Evolutionary conservation across 108 stramenopile species (phyloP).

Genomic region (Schizochytrium sp.): DNA sequence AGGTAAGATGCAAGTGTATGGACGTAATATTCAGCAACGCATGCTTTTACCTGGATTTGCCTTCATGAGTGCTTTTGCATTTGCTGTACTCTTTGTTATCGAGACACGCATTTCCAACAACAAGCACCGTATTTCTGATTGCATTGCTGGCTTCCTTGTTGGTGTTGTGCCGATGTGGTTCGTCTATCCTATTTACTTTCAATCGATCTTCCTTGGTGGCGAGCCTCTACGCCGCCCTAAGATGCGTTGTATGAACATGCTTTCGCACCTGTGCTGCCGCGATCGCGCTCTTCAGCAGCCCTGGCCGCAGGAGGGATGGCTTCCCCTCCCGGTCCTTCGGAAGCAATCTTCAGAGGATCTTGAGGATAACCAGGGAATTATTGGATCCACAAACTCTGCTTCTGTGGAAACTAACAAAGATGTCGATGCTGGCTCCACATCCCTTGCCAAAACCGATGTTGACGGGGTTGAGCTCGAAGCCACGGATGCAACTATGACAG

Average conservation of each 20-base stretch:
- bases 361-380: background rate
- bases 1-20: conserved; percentile 39
- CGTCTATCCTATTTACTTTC: conserved; percentile 13
- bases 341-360: background rate
- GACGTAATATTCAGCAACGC: conserved; percentile 34
- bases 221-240: conserved; percentile 24
- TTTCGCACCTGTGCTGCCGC: conserved; percentile 25
- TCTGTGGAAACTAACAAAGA: too few species aligned
- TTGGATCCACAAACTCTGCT: background rate
- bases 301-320: conserved; percentile 42
- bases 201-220: conserved; percentile 23
- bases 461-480: too few species aligned
- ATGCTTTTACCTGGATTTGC: background rate
- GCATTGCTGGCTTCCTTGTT: conserved; percentile 22
- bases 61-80: conserved; percentile 18
- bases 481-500: too few species aligned
- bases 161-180: background rate
- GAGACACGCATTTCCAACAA: conserved; percentile 32
- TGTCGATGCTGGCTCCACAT: too few species aligned
- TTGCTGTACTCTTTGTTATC: conserved; percentile 18
- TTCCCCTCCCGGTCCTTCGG: background rate
- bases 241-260: background rate
- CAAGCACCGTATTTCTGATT: conserved; percentile 35
- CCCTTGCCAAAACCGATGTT: too few species aligned
- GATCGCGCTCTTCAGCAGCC: conserved; percentile 26